These are phyloP conservation scores for Trichophyton simii DNA, from an alignment of 2,329 filamentous ascomycete species.

Conservation along the genomic window DNA sequence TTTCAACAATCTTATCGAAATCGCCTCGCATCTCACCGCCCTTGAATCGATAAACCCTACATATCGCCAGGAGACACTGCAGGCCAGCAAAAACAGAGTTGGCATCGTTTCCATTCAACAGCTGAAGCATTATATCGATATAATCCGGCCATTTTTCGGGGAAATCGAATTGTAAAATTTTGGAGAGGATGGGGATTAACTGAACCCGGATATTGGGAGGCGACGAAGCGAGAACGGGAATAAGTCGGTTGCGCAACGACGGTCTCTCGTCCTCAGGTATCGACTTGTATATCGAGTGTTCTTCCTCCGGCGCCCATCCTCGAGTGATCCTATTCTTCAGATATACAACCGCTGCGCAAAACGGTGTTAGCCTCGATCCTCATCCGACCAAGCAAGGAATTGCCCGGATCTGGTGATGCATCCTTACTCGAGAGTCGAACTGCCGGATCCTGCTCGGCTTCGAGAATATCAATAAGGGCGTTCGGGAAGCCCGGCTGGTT, in stretches of 20 bases:
- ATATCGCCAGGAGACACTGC: constrained; percentile 87
- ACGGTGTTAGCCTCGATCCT: constrained; percentile 12
- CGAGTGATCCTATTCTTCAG: constrained; percentile 94
- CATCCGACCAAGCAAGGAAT: constrained; percentile 12
- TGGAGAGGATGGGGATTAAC: constrained; percentile 85
- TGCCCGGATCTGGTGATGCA: constrained; percentile 14
- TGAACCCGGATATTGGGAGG: constrained; percentile 76
- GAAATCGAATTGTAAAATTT: constrained; percentile 92
- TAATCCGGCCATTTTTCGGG: constrained; percentile 89
- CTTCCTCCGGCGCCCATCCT: constrained; percentile 71
- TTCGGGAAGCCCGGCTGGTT: constrained; percentile 80
- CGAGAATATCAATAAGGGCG: constrained; percentile 78
- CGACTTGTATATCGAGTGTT: constrained; percentile 56
- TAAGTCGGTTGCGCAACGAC: constrained; percentile 72
- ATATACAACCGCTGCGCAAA: constrained; percentile 70
- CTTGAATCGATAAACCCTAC: constrained; percentile 92
- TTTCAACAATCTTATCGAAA: constrained; percentile 87
- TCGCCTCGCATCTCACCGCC: constrained; percentile 67
- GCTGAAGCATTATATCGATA: constrained; percentile 79
- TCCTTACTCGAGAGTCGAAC: constrained; percentile 77
- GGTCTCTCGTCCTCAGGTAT: constrained; percentile 84
- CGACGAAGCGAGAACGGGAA: constrained; percentile 75
- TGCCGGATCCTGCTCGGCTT: constrained; percentile 72
- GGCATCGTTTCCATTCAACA: constrained; percentile 76
- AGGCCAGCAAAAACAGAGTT: constrained; percentile 82